Conservation (phyloP, 352 stramenopile species). For the Globisporangium perplexum region DNA sequence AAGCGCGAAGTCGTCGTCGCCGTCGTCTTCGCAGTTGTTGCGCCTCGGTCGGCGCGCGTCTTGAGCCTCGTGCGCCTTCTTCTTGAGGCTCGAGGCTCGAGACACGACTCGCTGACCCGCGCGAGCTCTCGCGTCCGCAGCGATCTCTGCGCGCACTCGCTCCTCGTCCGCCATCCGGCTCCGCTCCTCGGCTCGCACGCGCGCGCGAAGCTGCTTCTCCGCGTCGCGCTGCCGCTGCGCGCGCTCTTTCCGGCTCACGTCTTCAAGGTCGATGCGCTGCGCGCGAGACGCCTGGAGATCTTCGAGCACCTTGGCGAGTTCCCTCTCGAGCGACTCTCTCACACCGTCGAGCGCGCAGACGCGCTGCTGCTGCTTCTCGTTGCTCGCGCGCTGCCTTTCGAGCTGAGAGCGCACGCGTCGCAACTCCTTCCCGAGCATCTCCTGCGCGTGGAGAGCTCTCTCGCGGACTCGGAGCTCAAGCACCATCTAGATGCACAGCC, state of each 20-base stretch:
- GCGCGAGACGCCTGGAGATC: constrained; percentile 19
- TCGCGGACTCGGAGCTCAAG: constrained; percentile 29
- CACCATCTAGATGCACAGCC: constrained; percentile 22
- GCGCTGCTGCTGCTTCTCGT: constrained; percentile 16
- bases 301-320: constrained; percentile 22
- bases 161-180: constrained; percentile 44
- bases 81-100: constrained; percentile 21
- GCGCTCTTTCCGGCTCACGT: constrained; percentile 32
- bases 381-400: constrained; percentile 2
- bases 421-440: constrained; percentile 21
- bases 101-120: constrained; percentile 37
- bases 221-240: constrained; percentile 39
- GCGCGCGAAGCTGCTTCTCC: constrained; percentile 31
- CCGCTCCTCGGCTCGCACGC: constrained; percentile 46
- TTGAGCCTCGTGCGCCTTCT: constrained; percentile 21
- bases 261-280: constrained; percentile 38
- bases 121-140: constrained; percentile 37
- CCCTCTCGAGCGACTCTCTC: constrained; percentile 29
- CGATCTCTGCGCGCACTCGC: constrained; percentile 30
- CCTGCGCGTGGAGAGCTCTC: constrained; percentile 20
- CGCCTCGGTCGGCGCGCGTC: constrained; percentile 6
- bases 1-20: constrained; percentile 3
- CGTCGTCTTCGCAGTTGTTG: constrained; percentile 15
- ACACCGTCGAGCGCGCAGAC: constrained; percentile 18
- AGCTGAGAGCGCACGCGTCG: constrained; percentile 20